Base-by-base conservation (phyloP, 768 basidiomycete genomes). In the Boletus vermiculosoides region DNA sequence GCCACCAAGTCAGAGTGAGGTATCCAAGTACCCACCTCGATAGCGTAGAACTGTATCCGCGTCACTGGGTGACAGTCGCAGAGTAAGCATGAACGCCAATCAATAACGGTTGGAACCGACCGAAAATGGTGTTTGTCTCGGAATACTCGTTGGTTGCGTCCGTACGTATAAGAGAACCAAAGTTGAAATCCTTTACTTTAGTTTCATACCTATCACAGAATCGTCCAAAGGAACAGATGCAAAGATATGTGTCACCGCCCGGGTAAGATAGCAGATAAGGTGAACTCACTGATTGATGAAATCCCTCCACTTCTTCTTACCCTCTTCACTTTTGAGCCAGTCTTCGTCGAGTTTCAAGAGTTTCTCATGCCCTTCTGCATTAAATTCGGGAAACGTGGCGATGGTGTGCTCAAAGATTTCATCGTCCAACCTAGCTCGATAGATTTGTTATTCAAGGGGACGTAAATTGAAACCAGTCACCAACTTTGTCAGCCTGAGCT, bases 101-200 rank as follows among this genome's bases (percentile, higher is more conserved):
- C 10, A 40, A 31, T 15, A 15, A 28, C 4, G 45, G 36, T 16
- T 22, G 18, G 55, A 51, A 28, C 69, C 82, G 20, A 90, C 94
- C 95, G 67, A 99, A 94, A 61, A 98, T 96, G 7, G 94, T 91
- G 76, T 98, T 99, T 33, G 78, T 82, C 78, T 98, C 90, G 12
- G 83, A 85, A 72, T 98, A 99, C 69, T 95, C 93, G 54, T 83
- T 79, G 47, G 76, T 77, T 37, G 88, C 81, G 66, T 97, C 83
- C 46, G 83, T 87, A 50, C 97, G 84, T 61, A 99, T 88, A 62
- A 99, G 78, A 2, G 92, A 98, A 20, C 97, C 97, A 74, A 98
- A 98, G 80, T 98, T 98, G 76, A 89, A 92, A 63, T 98, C 94
- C 66, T 90, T 88, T 52, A 98, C 78, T 67, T 88, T 90, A 56